Conservation (phyloP, 2,329 filamentous ascomycete genomes). For the Epichloe typhina region DNA sequence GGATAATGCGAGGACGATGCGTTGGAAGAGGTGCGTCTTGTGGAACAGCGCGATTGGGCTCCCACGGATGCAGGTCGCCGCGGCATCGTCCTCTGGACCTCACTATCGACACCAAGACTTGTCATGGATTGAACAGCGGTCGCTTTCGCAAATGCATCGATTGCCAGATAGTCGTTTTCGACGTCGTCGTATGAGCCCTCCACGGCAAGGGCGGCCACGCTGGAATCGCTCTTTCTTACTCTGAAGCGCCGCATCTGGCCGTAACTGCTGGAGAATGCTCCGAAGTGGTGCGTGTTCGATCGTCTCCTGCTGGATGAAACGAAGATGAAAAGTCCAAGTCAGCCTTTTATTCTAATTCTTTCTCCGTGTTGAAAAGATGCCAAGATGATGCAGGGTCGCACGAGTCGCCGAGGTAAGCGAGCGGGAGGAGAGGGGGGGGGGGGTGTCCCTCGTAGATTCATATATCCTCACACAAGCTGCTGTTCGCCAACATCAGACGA, state of each 20-base stretch:
- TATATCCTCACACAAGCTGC: not conserved
- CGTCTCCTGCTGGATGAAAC: not conserved
- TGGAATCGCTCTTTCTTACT: not conserved
- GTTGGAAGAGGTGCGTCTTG: slow-evolving; percentile 1
- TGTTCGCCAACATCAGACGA: not conserved
- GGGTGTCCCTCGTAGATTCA: not conserved
- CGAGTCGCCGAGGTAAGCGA: not conserved
- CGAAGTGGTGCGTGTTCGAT: not conserved
- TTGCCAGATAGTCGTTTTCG: not conserved
- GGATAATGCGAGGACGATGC: slow-evolving; percentile 3
- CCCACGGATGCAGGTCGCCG: not conserved
- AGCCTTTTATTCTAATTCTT: not conserved
- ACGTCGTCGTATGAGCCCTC: not conserved
- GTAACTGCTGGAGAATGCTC: not conserved
- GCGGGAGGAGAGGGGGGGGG: not conserved
- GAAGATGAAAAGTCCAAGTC: not conserved
- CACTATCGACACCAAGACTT: not conserved
- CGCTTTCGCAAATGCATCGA: not conserved
- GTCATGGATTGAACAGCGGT: not conserved
- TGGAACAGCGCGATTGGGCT: not conserved
- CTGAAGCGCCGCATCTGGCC: not conserved
- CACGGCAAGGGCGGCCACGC: not conserved
- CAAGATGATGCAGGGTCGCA: not conserved
- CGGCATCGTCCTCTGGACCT: not conserved
- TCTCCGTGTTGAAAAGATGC: not conserved